These are phyloP conservation scores for Blastobotrys raffinosifermentans DNA, from an alignment of 1,139 yeast genomes.

Conservation along the genomic window DNA sequence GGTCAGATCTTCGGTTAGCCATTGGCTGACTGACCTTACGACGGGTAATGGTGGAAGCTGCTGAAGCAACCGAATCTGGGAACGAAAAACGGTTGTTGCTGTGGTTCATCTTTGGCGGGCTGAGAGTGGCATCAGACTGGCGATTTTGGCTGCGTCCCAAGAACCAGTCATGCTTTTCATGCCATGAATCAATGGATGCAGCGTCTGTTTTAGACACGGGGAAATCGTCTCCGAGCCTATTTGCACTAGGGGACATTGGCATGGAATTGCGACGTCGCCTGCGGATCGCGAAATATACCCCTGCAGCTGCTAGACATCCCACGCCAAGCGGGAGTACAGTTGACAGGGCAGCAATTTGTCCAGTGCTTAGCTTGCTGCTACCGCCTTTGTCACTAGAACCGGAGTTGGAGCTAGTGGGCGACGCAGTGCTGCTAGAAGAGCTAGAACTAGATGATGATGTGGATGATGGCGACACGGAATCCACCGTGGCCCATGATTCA, in stretches of 20 bases:
- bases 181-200: slow-evolving; percentile 28
- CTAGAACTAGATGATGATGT: slow-evolving; percentile 12
- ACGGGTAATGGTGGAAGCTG: slow-evolving; percentile 7
- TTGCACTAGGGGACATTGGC: not conserved
- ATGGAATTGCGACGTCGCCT: slow-evolving; percentile 16
- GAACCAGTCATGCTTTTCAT: slow-evolving; percentile 24
- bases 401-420: slow-evolving; percentile 7
- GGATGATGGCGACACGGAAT: slow-evolving; percentile 4
- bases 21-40: slow-evolving; percentile 4
- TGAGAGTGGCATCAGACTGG: too few species aligned
- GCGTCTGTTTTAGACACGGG: slow-evolving; percentile 16
- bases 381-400: slow-evolving; percentile 1
- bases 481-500: slow-evolving; percentile 6
- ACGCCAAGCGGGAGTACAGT: slow-evolving; percentile 31
- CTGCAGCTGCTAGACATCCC: slow-evolving; percentile 22
- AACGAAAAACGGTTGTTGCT: slow-evolving; percentile 4
- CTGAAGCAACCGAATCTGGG: slow-evolving; percentile 7
- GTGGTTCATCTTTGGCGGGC: too few species aligned
- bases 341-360: slow-evolving; percentile 32
- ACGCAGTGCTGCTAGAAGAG: slow-evolving; percentile 9
- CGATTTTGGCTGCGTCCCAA: too few species aligned
- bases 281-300: slow-evolving; percentile 23
- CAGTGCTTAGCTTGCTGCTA: slow-evolving; percentile 10
- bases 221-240: not conserved
- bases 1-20: not conserved